Evolutionary conservation across 257 asterid species (phyloP).

Genomic region (Primulina tabacum): DNA sequence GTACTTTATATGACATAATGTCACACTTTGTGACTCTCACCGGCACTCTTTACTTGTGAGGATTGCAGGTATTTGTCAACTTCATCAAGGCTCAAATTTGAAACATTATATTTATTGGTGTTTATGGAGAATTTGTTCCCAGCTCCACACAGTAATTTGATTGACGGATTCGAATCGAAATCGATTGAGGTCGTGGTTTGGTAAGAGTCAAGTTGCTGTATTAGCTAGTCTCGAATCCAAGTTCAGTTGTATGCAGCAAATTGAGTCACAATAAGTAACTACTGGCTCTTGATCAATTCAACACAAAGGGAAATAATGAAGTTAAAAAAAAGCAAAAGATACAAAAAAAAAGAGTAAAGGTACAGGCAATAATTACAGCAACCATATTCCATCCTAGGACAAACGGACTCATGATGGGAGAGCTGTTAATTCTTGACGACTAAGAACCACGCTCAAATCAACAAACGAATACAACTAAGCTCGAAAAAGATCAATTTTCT

Average conservation of each 20-base stretch:
- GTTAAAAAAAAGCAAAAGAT: conserved; percentile 36
- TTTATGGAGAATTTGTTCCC: conserved; percentile 17
- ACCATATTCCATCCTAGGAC: conserved; percentile 45
- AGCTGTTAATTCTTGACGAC: conserved; percentile 38
- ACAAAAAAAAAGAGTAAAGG: conserved; percentile 37
- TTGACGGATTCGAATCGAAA: not conserved
- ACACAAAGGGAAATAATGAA: conserved; percentile 7
- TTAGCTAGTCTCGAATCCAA: not conserved
- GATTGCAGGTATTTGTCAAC: conserved; percentile 39
- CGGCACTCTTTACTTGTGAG: conserved; percentile 34
- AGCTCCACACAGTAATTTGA: not conserved
- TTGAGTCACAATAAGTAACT: conserved; percentile 12
- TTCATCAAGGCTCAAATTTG: conserved; percentile 26
- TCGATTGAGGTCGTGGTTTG: not conserved
- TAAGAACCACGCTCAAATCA: conserved; percentile 35
- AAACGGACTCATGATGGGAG: conserved; percentile 36
- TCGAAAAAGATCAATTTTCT: conserved; percentile 9
- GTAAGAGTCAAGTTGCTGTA: not conserved
- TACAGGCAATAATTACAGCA: conserved; percentile 52
- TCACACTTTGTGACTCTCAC: conserved; percentile 28
- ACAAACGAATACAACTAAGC: conserved; percentile 33
- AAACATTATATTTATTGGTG: conserved; percentile 20
- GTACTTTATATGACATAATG: conserved; percentile 23
- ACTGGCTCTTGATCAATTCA: conserved; percentile 9
- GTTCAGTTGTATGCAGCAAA: not conserved